These are phyloP conservation scores for Pseudogymnoascus sp. DNA, from an alignment of 2,329 filamentous ascomycete genomes.

Conservation along the genomic window DNA sequence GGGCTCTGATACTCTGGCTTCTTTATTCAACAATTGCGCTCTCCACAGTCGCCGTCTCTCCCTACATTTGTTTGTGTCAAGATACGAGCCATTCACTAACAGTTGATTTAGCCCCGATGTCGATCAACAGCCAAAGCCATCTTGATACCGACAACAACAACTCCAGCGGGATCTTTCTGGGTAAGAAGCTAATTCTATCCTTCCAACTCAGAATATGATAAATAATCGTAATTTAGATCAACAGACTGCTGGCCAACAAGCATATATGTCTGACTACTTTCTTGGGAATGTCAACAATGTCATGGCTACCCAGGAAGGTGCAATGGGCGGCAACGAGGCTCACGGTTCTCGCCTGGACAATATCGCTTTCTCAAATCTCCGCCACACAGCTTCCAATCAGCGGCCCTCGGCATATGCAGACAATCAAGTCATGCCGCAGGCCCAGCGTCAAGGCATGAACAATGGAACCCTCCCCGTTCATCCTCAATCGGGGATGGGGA, in stretches of 20 bases:
- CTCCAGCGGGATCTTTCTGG: slow-evolving; percentile 17
- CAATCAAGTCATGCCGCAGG: too few relatives aligned
- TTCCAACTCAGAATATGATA: not conserved
- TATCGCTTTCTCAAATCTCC: too few relatives aligned
- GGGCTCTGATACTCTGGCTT: not conserved
- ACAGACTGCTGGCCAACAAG: not conserved
- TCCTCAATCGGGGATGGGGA: not conserved
- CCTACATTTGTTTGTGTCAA: not conserved
- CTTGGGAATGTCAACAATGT: not conserved
- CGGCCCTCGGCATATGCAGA: too few relatives aligned
- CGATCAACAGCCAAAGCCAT: slow-evolving; percentile 14
- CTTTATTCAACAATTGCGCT: not conserved
- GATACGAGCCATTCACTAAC: not conserved
- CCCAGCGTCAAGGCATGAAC: too few relatives aligned
- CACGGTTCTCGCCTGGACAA: not conserved
- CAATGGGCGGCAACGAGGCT: too few relatives aligned
- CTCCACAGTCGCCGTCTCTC: not conserved
- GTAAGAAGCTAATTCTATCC: slow-evolving; percentile 12
- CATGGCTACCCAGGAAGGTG: not conserved
- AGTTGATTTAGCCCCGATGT: not conserved
- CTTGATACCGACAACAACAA: not conserved
- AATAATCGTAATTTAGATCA: not conserved
- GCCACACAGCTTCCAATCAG: too few relatives aligned
- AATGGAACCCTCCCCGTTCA: too few relatives aligned
- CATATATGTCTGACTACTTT: not conserved